Evolutionary conservation across 169 alveolate genomes (phyloP).

Genomic region (Cryptosporidium ubiquitum): DNA sequence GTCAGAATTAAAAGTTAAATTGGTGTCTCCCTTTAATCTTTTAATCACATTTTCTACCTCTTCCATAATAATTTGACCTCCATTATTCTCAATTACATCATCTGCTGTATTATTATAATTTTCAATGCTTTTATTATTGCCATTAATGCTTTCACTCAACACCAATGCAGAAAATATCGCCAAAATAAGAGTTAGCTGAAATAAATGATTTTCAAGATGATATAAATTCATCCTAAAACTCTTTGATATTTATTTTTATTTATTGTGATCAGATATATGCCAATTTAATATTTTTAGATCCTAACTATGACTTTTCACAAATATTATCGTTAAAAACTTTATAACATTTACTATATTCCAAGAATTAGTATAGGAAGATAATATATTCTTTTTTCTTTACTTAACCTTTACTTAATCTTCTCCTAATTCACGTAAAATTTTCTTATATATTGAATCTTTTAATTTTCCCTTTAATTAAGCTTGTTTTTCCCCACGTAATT

Average conservation of each 20-base stretch:
- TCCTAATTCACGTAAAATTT: no score
- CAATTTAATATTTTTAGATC: neutral
- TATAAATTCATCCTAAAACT: neutral
- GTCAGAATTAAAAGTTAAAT: neutral
- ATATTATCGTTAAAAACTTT: no score
- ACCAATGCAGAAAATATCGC: neutral
- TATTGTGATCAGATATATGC: neutral
- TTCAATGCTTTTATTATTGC: neutral
- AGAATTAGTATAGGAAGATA: neutral
- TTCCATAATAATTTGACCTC: conserved; percentile 6
- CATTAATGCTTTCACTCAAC: neutral
- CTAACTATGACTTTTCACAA: neutral
- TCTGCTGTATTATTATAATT: neutral
- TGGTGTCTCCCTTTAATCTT: neutral
- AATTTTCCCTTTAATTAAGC: no score
- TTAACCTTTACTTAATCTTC: neutral
- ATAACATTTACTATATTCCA: neutral
- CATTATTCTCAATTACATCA: neutral
- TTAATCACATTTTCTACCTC: neutral
- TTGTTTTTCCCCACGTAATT: neutral
- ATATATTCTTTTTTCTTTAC: neutral
- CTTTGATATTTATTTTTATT: no score
- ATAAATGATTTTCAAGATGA: neutral
- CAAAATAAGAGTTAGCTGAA: neutral
- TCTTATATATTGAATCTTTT: neutral